phyloP scores from a whole-genome alignment of 208 protist genomes.

The Acanthamoeba lenticulata region DNA sequence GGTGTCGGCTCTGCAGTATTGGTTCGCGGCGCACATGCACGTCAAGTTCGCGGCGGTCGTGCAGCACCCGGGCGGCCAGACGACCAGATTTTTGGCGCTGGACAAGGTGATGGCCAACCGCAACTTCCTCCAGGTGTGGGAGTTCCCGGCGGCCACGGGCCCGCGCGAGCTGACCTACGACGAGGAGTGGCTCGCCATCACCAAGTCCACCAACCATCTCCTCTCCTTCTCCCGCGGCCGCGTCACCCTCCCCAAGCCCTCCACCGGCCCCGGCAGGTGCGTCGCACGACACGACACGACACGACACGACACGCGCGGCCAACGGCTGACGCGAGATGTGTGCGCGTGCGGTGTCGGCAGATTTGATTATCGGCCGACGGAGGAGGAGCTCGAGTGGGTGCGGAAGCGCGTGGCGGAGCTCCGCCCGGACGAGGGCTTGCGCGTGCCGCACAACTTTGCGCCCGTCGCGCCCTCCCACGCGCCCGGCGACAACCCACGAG shows the following conservation, averaged over 20 bases:
- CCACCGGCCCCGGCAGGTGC: neutral
- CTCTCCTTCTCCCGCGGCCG: neutral
- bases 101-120: conserved; percentile 87
- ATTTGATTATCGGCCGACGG: conserved; percentile 6
- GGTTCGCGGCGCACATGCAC: conserved; percentile 90
- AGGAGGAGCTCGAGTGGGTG: conserved; percentile 35
- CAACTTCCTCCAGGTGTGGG: conserved; percentile 86
- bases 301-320: neutral
- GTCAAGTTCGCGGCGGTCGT: conserved; percentile 86
- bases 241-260: too few relatives aligned
- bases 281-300: neutral
- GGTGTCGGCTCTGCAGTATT: conserved; percentile 70
- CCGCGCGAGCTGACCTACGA: conserved; percentile 33
- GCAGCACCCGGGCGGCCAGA: conserved; percentile 27
- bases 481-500: neutral
- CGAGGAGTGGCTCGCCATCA: conserved; percentile 52
- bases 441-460: conserved; percentile 29
- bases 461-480: neutral
- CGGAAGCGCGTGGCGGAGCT: neutral
- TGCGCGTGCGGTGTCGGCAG: neutral
- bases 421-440: neutral
- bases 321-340: neutral
- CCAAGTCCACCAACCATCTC: conserved; percentile 47
- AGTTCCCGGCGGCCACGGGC: conserved; percentile 32
- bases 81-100: conserved; percentile 88